Conservation (phyloP, 2,329 filamentous ascomycete species). For the Grosmannia huntii region DNA sequence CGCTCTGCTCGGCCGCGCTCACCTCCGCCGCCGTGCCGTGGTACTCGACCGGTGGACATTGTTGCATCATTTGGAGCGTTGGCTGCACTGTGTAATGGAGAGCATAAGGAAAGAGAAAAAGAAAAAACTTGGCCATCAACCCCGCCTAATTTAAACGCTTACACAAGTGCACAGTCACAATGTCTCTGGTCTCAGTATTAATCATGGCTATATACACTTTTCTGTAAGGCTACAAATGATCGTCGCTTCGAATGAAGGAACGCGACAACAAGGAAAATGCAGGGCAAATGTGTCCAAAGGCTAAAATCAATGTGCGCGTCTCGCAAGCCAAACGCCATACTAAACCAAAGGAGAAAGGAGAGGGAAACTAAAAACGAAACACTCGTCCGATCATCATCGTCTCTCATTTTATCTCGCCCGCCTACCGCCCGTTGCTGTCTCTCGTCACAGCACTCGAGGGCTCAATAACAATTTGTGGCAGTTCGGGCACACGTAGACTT, state of each 20-base stretch:
- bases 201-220: neutral
- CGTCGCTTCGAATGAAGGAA: neutral
- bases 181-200: no score
- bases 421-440: conserved; percentile 4
- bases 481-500: conserved; percentile 32
- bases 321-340: neutral
- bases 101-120: no score
- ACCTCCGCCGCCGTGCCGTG: neutral
- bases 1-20: neutral
- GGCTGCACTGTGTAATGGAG: no score
- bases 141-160: neutral
- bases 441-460: conserved; percentile 29
- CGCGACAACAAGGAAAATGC: neutral
- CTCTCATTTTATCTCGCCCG: neutral
- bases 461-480: conserved; percentile 48
- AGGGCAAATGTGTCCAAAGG: neutral
- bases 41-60: conserved; percentile 8
- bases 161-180: no score
- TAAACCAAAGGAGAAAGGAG: neutral
- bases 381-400: neutral
- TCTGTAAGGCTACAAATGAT: neutral
- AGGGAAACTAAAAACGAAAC: neutral
- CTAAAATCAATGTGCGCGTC: neutral
- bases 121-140: neutral
- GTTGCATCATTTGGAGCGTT: conserved; percentile 9